These are phyloP conservation scores for Serendipita indica DNA, from an alignment of 768 basidiomycete species.

Conservation along the genomic window DNA sequence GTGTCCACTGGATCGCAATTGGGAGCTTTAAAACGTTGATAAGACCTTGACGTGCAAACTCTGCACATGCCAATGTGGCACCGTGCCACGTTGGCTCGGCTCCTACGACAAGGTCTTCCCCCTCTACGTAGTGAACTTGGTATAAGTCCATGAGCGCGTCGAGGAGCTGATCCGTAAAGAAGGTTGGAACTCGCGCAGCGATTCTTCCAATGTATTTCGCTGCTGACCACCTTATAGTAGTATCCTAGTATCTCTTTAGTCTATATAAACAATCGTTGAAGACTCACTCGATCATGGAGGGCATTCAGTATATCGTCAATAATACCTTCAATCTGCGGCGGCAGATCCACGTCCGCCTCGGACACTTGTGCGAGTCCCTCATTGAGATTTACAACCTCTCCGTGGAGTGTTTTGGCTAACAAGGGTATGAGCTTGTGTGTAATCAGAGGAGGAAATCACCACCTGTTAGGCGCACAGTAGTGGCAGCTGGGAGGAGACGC, in stretches of 20 bases:
- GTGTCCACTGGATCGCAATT: conserved; percentile 60
- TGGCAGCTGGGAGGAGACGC: conserved; percentile 34
- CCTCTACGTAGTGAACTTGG: conserved; percentile 51
- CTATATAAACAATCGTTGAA: conserved; percentile 11
- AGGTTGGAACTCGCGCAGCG: conserved; percentile 59
- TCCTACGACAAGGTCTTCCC: conserved; percentile 53
- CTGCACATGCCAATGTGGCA: conserved; percentile 79
- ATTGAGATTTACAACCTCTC: not conserved
- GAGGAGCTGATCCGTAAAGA: conserved; percentile 68
- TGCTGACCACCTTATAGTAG: conserved; percentile 85
- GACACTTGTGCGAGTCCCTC: not conserved
- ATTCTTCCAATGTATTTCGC: conserved; percentile 86
- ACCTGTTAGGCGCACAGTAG: conserved; percentile 21
- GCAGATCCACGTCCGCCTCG: conserved; percentile 45
- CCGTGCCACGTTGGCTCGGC: conserved; percentile 94
- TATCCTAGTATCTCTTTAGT: too few species aligned
- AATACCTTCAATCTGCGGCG: conserved; percentile 61
- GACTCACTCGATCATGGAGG: conserved; percentile 64
- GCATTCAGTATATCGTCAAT: conserved; percentile 57
- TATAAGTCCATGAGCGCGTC: conserved; percentile 68
- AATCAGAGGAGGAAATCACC: conserved; percentile 16
- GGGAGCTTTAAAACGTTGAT: conserved; percentile 42
- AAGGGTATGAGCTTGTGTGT: conserved; percentile 12
- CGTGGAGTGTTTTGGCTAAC: conserved; percentile 7
- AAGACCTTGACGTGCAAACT: conserved; percentile 74